Conservation (phyloP, 1,139 yeast genomes). For the Saccharomycopsis phalli region DNA sequence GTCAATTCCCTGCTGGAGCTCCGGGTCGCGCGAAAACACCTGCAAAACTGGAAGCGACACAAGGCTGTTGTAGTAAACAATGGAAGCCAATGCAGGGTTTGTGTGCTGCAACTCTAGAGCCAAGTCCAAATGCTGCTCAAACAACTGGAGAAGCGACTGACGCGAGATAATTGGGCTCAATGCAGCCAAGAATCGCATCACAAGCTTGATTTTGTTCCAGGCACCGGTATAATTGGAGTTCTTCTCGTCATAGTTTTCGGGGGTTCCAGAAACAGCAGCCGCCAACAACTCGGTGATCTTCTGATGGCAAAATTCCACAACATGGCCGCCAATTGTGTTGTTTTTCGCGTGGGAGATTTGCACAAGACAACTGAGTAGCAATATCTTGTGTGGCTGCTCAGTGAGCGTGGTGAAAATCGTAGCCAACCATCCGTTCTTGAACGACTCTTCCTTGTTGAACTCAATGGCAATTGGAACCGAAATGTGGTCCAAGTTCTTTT, state of each 20-base stretch:
- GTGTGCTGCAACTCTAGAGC: slow-evolving; percentile 48
- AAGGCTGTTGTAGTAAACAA: slow-evolving; percentile 54
- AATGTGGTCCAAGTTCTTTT: slow-evolving; percentile 59
- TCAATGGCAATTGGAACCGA: slow-evolving; percentile 61
- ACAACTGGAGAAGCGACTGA: slow-evolving; percentile 42
- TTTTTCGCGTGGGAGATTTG: slow-evolving; percentile 60
- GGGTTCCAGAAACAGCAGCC: slow-evolving; percentile 21
- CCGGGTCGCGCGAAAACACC: slow-evolving; percentile 33
- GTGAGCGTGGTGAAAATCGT: slow-evolving; percentile 61
- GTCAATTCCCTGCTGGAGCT: slow-evolving; percentile 32
- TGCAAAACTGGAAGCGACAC: slow-evolving; percentile 63
- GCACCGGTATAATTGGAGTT: slow-evolving; percentile 42
- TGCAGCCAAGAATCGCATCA: slow-evolving; percentile 61
- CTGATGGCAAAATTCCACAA: slow-evolving; percentile 60
- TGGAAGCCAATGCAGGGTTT: slow-evolving; percentile 50
- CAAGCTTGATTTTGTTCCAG: slow-evolving; percentile 66
- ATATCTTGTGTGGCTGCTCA: slow-evolving; percentile 89
- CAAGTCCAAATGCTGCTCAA: slow-evolving; percentile 44
- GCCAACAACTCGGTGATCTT: slow-evolving; percentile 50
- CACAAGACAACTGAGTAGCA: slow-evolving; percentile 61
- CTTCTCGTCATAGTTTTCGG: not conserved
- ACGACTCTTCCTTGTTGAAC: slow-evolving; percentile 55
- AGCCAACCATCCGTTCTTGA: slow-evolving; percentile 49
- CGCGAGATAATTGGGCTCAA: slow-evolving; percentile 51
- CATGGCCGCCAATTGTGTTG: slow-evolving; percentile 58